phyloP scores from a whole-genome alignment of 768 basidiomycete species.

The Trichaptum fuscoviolaceum region DNA sequence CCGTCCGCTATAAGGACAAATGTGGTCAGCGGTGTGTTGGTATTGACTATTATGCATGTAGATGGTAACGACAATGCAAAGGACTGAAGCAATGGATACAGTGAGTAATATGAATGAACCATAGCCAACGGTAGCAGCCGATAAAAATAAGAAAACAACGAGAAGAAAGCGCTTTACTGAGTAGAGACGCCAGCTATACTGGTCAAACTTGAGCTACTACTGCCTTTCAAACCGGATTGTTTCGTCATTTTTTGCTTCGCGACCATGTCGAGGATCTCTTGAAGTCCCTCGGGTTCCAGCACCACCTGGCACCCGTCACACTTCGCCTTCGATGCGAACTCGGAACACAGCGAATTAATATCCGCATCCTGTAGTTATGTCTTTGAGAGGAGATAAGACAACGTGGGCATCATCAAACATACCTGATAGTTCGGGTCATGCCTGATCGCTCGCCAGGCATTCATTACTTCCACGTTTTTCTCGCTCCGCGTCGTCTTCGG shows the following conservation, averaged over 20 bases:
- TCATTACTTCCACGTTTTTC: conserved; percentile 70
- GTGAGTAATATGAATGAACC: not conserved
- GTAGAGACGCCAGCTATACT: not conserved
- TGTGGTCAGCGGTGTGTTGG: not conserved
- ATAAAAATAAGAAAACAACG: not conserved
- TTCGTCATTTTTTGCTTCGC: conserved; percentile 15
- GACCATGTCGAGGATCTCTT: conserved; percentile 38
- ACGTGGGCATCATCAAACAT: conserved; percentile 20
- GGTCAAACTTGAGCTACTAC: not conserved
- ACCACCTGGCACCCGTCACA: conserved; percentile 86
- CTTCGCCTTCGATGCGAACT: conserved; percentile 76
- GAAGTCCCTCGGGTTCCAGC: conserved; percentile 46
- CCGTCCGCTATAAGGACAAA: not conserved
- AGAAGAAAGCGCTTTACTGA: not conserved
- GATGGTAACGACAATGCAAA: not conserved
- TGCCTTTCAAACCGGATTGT: not conserved
- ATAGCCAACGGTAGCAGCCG: not conserved
- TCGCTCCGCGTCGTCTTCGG: conserved; percentile 66
- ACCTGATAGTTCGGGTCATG: conserved; percentile 76
- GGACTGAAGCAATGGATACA: not conserved
- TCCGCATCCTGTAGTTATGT: conserved; percentile 53
- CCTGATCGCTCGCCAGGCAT: conserved; percentile 75
- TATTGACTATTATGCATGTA: not conserved
- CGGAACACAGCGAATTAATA: conserved; percentile 70
- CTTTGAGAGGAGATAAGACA: conserved; percentile 2